These are phyloP conservation scores for Moesziomyces globuligerus DNA, from an alignment of 1,284 basidiomycete genomes.

Conservation along the genomic window DNA sequence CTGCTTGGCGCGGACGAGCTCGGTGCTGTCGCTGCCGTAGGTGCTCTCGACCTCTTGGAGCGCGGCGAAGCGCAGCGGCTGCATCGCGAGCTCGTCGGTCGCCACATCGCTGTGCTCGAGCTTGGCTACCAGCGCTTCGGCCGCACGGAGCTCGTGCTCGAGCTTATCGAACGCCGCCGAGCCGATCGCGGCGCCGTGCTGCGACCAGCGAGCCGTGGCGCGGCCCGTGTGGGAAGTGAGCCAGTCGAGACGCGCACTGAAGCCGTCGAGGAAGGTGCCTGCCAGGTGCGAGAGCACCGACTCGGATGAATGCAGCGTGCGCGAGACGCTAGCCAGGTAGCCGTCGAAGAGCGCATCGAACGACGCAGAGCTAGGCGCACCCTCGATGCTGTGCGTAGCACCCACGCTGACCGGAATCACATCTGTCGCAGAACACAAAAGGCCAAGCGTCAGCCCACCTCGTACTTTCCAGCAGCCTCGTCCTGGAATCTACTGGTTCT, in stretches of 20 bases:
- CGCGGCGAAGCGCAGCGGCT: constrained; percentile 47
- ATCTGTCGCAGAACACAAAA: constrained; percentile 10
- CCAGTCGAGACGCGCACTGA: constrained; percentile 38
- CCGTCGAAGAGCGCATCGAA: constrained; percentile 49
- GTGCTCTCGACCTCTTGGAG: constrained; percentile 35
- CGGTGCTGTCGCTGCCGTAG: constrained; percentile 34
- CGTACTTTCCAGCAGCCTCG: neutral
- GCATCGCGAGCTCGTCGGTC: constrained; percentile 27
- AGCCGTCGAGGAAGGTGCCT: constrained; percentile 30
- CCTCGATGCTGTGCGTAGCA: constrained; percentile 41
- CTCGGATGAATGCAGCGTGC: constrained; percentile 26
- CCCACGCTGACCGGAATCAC: constrained; percentile 27
- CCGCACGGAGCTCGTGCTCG: constrained; percentile 35
- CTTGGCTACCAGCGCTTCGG: constrained; percentile 26
- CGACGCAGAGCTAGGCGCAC: constrained; percentile 22
- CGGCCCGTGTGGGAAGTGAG: constrained; percentile 15
- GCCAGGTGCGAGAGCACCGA: constrained; percentile 34
- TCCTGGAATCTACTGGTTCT: neutral
- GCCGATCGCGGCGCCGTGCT: constrained; percentile 26
- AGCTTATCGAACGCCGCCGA: constrained; percentile 37
- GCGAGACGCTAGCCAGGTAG: constrained; percentile 31
- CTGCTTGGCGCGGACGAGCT: constrained; percentile 32
- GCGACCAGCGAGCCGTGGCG: constrained; percentile 19
- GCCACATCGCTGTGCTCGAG: constrained; percentile 3
- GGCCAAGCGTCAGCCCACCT: neutral